These are phyloP conservation scores for Plasmodium coatneyi DNA, from an alignment of 169 alveolate genomes.

Conservation along the genomic window DNA sequence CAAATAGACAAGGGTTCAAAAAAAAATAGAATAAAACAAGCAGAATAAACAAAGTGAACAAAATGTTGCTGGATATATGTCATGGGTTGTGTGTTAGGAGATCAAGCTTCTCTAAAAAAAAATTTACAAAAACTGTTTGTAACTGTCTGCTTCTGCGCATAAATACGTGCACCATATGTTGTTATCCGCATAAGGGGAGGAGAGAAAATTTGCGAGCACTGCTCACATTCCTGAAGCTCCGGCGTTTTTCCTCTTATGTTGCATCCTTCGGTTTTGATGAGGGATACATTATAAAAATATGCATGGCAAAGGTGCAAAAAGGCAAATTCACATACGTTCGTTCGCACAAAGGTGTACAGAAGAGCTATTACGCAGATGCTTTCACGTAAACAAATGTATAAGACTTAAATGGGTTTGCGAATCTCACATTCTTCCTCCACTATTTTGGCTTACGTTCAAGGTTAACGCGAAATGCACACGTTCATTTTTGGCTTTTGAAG, in stretches of 20 bases:
- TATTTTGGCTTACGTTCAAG: background rate
- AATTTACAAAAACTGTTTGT: background rate
- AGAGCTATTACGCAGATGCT: background rate
- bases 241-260: background rate
- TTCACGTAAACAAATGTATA: background rate
- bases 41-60: background rate
- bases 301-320: background rate
- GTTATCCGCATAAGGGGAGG: background rate
- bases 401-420: background rate
- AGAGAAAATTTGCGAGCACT: background rate
- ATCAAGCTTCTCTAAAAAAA: background rate
- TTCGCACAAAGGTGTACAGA: background rate
- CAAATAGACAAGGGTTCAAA: background rate
- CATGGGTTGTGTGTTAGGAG: background rate
- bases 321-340: background rate
- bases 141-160: background rate
- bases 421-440: background rate
- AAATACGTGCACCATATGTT: background rate
- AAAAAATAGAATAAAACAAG: background rate
- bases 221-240: background rate
- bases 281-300: background rate
- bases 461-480: background rate
- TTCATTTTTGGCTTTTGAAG: background rate
- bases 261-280: background rate
- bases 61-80: background rate